Evolutionary conservation across 2,329 filamentous ascomycete genomes (phyloP), one percentile per base, ranked within the genome.

Genomic region (Pseudogymnoascus sp.): DNA sequence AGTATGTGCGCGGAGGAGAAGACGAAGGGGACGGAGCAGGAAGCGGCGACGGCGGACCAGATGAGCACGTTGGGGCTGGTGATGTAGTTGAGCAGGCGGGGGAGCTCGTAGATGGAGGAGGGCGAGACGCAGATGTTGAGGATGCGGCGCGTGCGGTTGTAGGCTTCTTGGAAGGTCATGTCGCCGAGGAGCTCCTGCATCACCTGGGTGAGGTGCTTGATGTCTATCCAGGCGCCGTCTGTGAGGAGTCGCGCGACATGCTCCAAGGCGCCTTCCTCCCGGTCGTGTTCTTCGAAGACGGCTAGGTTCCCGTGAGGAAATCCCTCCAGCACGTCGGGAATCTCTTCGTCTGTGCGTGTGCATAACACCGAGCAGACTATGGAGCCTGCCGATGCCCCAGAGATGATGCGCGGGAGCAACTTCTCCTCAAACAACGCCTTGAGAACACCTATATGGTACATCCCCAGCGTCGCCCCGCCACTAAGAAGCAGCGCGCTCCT

Each of bases 1-100:
- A 93, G 82, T 9, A 97, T 75, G 0, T 86, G 85, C 1, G 87
- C 88, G 1, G 91, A 84, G 22, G 87, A 87, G 72, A 96, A 97
- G 18, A 97, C 81, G 11, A 94, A 78, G 0, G 93, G 93, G 0
- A 97, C 90, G 0, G 93, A 96, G 72, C 93, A 97, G 0, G 93
- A 97, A 0, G 93, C 91, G n/a, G 90, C 90, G 68, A 97, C 92
- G 34, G 93, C 93, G 14, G 92, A 96, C 91, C 92, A 96, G 61
- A 97, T 92, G 76, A 97, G 83, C 60, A 97, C 92, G 70, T 97
- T 94, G 0, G 93, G 92, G 0, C 93, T 89, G 0, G 93, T 97
- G 62, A 96, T 83, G 69, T 96, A 97, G 73, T 97, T 97, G 67
- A 97, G 80, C 0, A 97, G 77, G 37, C 90, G 80, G 0, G 92